phyloP scores from a whole-genome alignment of 2,329 filamentous ascomycete species.

The Diaporthe humulicola region DNA sequence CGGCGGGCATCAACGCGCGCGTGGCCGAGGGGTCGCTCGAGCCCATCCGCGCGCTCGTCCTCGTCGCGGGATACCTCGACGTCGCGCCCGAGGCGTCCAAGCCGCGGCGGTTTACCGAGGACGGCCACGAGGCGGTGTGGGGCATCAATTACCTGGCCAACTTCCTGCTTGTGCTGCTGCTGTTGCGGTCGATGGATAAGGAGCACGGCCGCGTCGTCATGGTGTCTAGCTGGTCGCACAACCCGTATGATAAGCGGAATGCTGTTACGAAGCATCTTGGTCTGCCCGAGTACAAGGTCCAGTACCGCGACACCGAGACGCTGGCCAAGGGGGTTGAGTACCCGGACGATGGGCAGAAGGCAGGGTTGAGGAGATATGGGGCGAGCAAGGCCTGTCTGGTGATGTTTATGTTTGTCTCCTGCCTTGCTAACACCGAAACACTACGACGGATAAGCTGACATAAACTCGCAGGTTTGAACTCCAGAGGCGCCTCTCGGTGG shows the following conservation, averaged over 20 bases:
- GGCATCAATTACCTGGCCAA: slow-evolving; percentile 45
- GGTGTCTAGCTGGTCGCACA: slow-evolving; percentile 39
- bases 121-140: slow-evolving; percentile 42
- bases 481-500: slow-evolving; percentile 45
- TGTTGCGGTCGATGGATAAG: slow-evolving; percentile 45
- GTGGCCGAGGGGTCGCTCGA: slow-evolving; percentile 51
- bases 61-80: slow-evolving; percentile 50
- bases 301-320: slow-evolving; percentile 44
- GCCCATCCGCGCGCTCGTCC: slow-evolving; percentile 54
- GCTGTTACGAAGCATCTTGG: background rate
- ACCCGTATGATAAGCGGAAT: slow-evolving; percentile 22
- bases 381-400: slow-evolving; percentile 49
- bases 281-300: slow-evolving; percentile 25
- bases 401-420: slow-evolving; percentile 49
- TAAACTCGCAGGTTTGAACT: slow-evolving; percentile 45
- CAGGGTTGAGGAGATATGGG: slow-evolving; percentile 48
- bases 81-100: slow-evolving; percentile 38
- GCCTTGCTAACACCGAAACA: background rate
- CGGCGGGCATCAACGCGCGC: slow-evolving; percentile 47
- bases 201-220: slow-evolving; percentile 42
- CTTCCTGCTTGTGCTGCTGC: slow-evolving; percentile 43
- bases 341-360: slow-evolving; percentile 41
- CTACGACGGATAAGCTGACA: slow-evolving; percentile 3
- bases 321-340: slow-evolving; percentile 44
- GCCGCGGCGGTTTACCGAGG: slow-evolving; percentile 35